Evolutionary conservation across 2,329 filamentous ascomycete genomes (phyloP), one percentile per base, ranked within the genome.

Genomic region (Diplodia mutila): DNA sequence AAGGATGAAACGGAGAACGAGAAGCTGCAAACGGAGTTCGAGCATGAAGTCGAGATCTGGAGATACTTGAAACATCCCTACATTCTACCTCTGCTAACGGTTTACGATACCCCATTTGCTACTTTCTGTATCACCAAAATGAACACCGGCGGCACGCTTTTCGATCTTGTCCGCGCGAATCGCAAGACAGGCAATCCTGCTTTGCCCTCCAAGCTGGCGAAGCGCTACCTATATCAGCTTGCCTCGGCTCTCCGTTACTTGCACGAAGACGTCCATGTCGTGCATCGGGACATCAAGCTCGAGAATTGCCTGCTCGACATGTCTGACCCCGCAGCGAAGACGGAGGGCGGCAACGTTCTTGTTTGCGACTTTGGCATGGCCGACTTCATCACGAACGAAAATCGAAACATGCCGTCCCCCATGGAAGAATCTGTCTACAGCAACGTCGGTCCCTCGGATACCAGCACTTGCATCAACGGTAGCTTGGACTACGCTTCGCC

Each of bases 341-440:
- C 75, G 0, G 80, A 85, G 46, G 83, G 85, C 18, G 87, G 86
- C 9, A 84, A 85, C 42, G 73, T 91, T 7, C 84, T 89, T 4
- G 81, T 91, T 5, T 90, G 88, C 75, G 89, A 91, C 74, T 91
- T 91, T 73, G 89, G 89, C 57, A 88, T 91, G 81, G 87, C 89
- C 14, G 88, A 90, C 74, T 90, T 89, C 80, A 84, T 90, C 70
- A 82, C 84, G 25, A 84, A 80, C 67, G 87, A 88, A 69, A 82
- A 83, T 68, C 83, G 83, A 25, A 80, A 81, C 29, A 77, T 78
- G 7, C 82, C 83, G 11, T 65, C 59, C 14, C 84, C 84, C 23
- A 82, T 84, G 64, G 80, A 84, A 29, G 72, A 72, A 18, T 73
- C 73, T 48, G 67, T 67, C 7, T 76, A 78, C 61, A 73, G 74